Evolutionary conservation across 208 protist species (phyloP).

Genomic region (Leptomonas pyrrhocoris): DNA sequence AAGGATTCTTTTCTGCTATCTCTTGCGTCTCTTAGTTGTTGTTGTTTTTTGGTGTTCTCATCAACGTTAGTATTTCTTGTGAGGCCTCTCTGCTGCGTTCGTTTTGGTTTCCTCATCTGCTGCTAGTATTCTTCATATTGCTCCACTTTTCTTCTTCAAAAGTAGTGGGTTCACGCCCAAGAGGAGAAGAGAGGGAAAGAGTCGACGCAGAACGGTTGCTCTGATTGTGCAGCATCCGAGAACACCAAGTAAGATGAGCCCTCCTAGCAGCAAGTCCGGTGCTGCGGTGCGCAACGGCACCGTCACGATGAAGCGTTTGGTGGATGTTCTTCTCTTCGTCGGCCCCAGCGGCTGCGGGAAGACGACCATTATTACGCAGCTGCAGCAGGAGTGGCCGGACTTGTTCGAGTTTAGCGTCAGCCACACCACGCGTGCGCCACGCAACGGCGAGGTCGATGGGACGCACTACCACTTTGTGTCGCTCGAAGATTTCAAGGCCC

Average conservation of each 20-base stretch:
- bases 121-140: too few species aligned
- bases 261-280: background rate
- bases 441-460: constrained; percentile 80
- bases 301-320: constrained; percentile 23
- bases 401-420: constrained; percentile 88
- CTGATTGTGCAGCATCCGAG: too few species aligned
- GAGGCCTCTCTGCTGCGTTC: too few species aligned
- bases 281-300: background rate
- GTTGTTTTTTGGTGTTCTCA: too few species aligned
- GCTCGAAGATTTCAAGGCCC: constrained; percentile 45
- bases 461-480: constrained; percentile 87
- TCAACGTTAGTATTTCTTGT: too few species aligned
- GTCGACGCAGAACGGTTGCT: too few species aligned
- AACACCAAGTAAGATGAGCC: background rate
- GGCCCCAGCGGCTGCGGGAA: constrained; percentile 91
- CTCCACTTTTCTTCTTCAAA: too few species aligned
- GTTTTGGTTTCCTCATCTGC: too few species aligned
- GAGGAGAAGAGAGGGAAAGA: too few species aligned
- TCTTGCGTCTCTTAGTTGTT: too few species aligned
- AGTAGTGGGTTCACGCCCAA: too few species aligned
- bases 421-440: constrained; percentile 86
- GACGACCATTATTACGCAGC: constrained; percentile 76
- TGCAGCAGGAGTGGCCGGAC: constrained; percentile 56
- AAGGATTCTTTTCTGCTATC: background rate
- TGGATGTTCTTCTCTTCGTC: constrained; percentile 81